A percentile compares a stretch with the other conserved stretches of the same genome.
phyloP scores from a whole-genome alignment of 2,329 filamentous ascomycete species.

The Penicillium glabrum region DNA sequence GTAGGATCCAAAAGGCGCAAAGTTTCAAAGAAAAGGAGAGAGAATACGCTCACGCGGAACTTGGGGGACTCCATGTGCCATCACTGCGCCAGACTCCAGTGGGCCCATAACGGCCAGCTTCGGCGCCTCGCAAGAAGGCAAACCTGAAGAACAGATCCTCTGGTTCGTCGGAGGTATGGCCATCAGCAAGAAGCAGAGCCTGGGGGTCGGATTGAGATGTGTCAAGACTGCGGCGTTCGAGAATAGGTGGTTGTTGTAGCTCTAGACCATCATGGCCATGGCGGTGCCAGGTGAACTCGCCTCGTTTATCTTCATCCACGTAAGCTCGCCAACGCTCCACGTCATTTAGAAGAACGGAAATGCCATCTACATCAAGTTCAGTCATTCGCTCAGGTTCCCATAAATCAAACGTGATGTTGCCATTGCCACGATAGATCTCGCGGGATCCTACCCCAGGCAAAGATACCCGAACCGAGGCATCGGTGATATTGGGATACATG shows the following conservation, averaged over 20 bases:
- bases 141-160: conserved; percentile 49
- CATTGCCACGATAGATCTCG: conserved; percentile 39
- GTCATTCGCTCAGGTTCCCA: conserved; percentile 43
- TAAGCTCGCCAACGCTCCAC: conserved; percentile 62
- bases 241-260: conserved; percentile 23
- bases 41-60: background rate
- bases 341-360: conserved; percentile 63
- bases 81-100: conserved; percentile 42
- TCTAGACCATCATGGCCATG: conserved; percentile 43
- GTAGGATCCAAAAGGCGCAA: background rate
- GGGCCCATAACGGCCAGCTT: conserved; percentile 40
- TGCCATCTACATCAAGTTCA: conserved; percentile 51
- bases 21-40: background rate
- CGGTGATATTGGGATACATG: conserved; percentile 56
- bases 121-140: conserved; percentile 44
- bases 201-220: conserved; percentile 12
- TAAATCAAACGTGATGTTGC: conserved; percentile 47
- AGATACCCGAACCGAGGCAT: conserved; percentile 43
- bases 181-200: conserved; percentile 11
- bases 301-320: conserved; percentile 48
- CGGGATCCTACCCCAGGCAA: conserved; percentile 34
- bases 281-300: conserved; percentile 53
- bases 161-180: conserved; percentile 30
- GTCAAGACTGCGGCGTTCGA: conserved; percentile 22
- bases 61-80: conserved; percentile 35